Evolutionary conservation across 2,329 filamentous ascomycete species (phyloP), one percentile per base, ranked within the genome.

Genomic region (Trichophyton rubrum): DNA sequence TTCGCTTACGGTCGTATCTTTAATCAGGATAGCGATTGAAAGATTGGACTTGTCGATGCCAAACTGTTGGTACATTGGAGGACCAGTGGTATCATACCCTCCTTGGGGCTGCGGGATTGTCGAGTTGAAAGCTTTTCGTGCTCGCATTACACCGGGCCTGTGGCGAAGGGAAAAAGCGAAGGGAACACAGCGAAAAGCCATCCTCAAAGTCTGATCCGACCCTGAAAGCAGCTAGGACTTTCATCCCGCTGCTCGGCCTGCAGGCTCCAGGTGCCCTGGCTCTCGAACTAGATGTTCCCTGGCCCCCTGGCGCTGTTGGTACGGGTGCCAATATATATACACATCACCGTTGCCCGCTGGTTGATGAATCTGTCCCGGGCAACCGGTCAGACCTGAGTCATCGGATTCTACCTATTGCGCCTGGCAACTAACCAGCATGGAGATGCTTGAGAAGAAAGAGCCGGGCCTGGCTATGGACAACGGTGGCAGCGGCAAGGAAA

Each of bases 1-100:
- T 35, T 55, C 51, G 51, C 51, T 55, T 55, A 55, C 13, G 51
- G 33, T 55, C 51, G 51, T 55, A 55, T 55, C 24, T 55, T 55
- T 35, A 35, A 55, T 17, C 30, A 20, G 30, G n/a, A 35, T 17
- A 27, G 20, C 33, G 51, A 33, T 55, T 33, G 4, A 38, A 13
- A 11, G 33, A 38, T 9, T 11, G 33, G 6, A 38, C 33, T 11
- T 51, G 24, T 20, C 3, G 15, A 9, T 51, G 47, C 47, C 47
- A 51, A 51, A 30, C 27, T 24, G 13, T 51, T 53, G 47, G 47
- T 27, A 30, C 9, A 7, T 20, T 3, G 24, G 13, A 30, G 24
- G 5, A n/a, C 15, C 15, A 30, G 47, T 27, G 15, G 47, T 13
- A 20, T 22, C 43, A 27, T 27, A 51, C 20, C 20, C 45, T 24